phyloP scores from a whole-genome alignment of 768 basidiomycete species.

The Trametes sanguinea region DNA sequence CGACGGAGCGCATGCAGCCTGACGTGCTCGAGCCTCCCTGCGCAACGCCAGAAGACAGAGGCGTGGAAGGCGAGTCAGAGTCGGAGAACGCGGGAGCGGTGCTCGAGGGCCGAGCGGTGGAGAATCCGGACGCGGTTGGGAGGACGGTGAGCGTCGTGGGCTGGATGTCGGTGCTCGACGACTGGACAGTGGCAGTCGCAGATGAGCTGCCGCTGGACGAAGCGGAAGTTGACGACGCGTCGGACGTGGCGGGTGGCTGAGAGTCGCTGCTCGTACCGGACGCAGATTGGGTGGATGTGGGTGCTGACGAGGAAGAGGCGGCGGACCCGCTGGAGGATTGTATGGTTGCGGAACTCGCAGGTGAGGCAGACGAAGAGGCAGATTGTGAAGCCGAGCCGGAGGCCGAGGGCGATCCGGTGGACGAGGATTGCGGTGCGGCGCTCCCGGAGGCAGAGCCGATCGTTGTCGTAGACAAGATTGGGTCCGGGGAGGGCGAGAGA shows the following conservation, averaged over 20 bases:
- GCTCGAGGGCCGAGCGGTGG: background rate
- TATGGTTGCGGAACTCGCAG: background rate
- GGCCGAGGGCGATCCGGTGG: background rate
- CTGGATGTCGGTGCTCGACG: background rate
- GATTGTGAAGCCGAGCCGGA: background rate
- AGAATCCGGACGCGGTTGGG: background rate
- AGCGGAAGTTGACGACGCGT: background rate
- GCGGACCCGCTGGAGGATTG: background rate
- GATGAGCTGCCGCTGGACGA: background rate
- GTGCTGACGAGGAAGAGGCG: background rate
- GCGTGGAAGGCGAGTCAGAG: background rate
- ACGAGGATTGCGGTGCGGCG: constrained; percentile 6
- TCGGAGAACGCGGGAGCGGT: background rate
- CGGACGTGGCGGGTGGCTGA: background rate
- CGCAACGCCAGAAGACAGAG: background rate
- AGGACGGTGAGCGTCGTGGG: background rate
- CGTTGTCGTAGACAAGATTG: constrained; percentile 35
- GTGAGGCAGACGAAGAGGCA: background rate
- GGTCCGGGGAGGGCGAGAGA: constrained; percentile 28
- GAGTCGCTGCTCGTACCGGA: background rate
- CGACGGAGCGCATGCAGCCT: background rate
- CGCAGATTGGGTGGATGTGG: background rate
- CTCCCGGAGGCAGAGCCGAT: constrained; percentile 35
- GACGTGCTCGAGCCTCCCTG: background rate
- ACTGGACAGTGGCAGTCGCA: background rate